Percentiles rank a stretch among this genome's conserved stretches.
Evolutionary conservation across 345 rosid species (phyloP).

Genomic region (Garcia nutans): DNA sequence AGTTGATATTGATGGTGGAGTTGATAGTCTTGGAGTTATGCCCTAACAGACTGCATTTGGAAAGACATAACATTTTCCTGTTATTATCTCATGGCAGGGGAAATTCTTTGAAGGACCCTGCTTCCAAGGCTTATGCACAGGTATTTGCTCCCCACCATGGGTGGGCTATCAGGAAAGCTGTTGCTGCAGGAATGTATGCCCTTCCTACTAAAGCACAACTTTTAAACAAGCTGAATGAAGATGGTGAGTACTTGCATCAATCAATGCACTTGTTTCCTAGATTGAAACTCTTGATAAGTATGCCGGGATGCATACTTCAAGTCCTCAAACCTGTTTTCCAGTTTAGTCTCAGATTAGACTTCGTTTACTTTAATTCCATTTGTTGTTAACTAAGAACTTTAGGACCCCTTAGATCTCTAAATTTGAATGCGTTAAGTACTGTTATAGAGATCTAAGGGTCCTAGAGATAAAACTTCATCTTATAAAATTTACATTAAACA

Average conservation of each 20-base stretch:
- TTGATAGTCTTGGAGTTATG: background rate
- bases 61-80: background rate
- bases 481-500: background rate
- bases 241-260: conserved; percentile 53
- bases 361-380: background rate
- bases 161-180: conserved; percentile 90
- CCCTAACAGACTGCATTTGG: background rate
- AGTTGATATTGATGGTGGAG: conserved; percentile 8
- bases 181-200: conserved; percentile 90
- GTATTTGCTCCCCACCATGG: conserved; percentile 96
- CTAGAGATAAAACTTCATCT: background rate
- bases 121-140: conserved; percentile 84
- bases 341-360: background rate
- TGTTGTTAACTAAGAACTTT: background rate
- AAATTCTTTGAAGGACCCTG: conserved; percentile 79
- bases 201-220: conserved; percentile 86
- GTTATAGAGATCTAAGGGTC: background rate
- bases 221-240: conserved; percentile 73
- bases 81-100: conserved; percentile 48
- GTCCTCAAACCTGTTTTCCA: background rate
- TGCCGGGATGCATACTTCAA: background rate
- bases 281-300: conserved; percentile 1
- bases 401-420: background rate
- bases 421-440: background rate
- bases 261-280: conserved; percentile 17